Base-by-base conservation (phyloP, 345 rosid species). In the Boechera retrofracta region DNA sequence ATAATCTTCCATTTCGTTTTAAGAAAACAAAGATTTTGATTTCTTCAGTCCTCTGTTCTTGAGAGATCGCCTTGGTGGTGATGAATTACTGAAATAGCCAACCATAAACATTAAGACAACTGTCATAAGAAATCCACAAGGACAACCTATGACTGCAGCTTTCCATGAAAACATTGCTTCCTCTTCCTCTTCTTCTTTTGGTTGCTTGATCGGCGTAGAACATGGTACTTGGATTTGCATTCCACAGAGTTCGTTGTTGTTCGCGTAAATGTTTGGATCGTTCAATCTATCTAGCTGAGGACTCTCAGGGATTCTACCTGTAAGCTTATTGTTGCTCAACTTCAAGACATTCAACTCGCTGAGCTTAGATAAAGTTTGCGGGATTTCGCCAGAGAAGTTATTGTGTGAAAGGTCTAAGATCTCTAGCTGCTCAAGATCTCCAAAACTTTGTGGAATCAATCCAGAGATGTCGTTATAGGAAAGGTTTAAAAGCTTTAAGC, bases 261-360 rank as follows among this genome's bases (percentile, higher is more conserved):
- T 78, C 2, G 79, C 84, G 28, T 82, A 86, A 18, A 69, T 62
- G 7, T 62, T 42, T 2, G 84, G 84, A 35, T 84, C 84, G 16
- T 73, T 61, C 53, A 78, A 33, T 39, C 36, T 83, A 32, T 84
- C 79, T 77, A 84, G 78, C 74, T 78, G 82, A 75, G 83, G 67
- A 66, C 83, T 64, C 7, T 32, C 48, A 1, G 80, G 85, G 32
- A 86, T 82, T 3, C 41, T 67, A 33, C 84, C 84, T 0, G 41
- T n/a, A n/a, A 83, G 78, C 51, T 72, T 73, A 69, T 83, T 83
- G 70, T 83, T 79, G 61, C 86, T 84, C 71, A 80, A 68, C 4
- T 64, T 78, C 66, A 84, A 67, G 4, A 15, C n/a, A 7, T 48
- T 71, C 6, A 74, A 24, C 52, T 80, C 41, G 4, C 47, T 57